These are phyloP conservation scores for Copromyces sp. DNA, from an alignment of 495 filamentous ascomycete species.

Conservation along the genomic window DNA sequence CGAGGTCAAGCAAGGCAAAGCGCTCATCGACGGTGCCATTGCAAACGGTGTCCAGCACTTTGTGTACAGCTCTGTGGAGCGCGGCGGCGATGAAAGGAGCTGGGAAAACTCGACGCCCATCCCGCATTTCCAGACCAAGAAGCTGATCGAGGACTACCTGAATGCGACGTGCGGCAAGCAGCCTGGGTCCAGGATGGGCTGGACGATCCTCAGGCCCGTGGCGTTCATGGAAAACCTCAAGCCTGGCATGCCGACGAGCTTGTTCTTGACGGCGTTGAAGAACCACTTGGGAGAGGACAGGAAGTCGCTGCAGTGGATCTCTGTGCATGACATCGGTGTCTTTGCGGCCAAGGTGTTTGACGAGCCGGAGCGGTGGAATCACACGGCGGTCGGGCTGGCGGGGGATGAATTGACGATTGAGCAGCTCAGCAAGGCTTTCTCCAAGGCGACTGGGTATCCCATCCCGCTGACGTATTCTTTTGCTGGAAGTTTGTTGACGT, in stretches of 20 bases:
- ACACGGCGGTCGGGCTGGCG: conserved; percentile 31
- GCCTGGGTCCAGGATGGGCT: conserved; percentile 37
- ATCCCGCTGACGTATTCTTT: conserved; percentile 29
- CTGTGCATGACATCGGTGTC: conserved; percentile 50
- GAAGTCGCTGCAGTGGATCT: conserved; percentile 46
- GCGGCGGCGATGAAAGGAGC: conserved; percentile 47
- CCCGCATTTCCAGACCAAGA: conserved; percentile 59
- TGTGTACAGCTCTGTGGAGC: conserved; percentile 61
- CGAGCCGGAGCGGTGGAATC: conserved; percentile 25
- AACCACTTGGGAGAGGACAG: conserved; percentile 26
- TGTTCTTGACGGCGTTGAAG: conserved; percentile 46
- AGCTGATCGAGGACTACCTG: conserved; percentile 55
- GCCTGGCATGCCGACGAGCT: conserved; percentile 47
- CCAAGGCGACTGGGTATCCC: conserved; percentile 26
- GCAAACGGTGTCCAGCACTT: conserved; percentile 51
- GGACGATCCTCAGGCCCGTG: conserved; percentile 53
- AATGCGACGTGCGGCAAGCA: conserved; percentile 14
- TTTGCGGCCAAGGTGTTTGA: conserved; percentile 52
- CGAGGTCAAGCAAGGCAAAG: conserved; percentile 54
- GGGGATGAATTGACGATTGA: conserved; percentile 38
- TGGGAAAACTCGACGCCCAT: conserved; percentile 49
- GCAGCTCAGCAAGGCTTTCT: conserved; percentile 27
- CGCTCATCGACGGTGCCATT: conserved; percentile 50
- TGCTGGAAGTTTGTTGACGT: conserved; percentile 29
- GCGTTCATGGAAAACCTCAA: conserved; percentile 60